Conservation (phyloP, 352 stramenopile species). For the Phytophthora meadii region DNA sequence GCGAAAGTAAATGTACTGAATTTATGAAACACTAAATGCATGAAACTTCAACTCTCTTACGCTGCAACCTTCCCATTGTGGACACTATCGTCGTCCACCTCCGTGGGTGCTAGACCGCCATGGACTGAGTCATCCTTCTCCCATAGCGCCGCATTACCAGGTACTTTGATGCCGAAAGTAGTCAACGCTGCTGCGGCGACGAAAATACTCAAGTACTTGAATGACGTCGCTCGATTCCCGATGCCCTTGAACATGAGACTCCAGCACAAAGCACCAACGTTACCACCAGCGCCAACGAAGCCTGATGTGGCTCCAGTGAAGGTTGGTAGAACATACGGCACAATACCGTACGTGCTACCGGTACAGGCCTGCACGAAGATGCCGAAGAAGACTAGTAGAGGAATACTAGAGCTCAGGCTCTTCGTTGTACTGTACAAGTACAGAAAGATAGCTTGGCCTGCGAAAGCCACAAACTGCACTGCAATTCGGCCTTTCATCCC, state of each 20-base stretch:
- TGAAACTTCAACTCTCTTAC: constrained; percentile 8
- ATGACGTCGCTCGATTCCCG: constrained; percentile 41
- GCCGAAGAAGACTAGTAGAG: constrained; percentile 88
- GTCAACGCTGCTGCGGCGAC: constrained; percentile 33
- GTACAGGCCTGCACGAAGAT: constrained; percentile 78
- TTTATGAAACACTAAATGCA: not conserved
- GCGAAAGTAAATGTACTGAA: no score
- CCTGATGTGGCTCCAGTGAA: constrained; percentile 57
- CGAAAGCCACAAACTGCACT: constrained; percentile 81
- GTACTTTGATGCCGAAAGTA: constrained; percentile 42
- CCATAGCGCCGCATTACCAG: constrained; percentile 27
- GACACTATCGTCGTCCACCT: constrained; percentile 45
- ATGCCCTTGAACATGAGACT: constrained; percentile 64
- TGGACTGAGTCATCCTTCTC: constrained; percentile 36
- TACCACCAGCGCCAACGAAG: constrained; percentile 62
- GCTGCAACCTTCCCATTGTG: constrained; percentile 18
- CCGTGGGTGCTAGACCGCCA: constrained; percentile 27
- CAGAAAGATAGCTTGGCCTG: constrained; percentile 78
- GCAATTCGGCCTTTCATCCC: constrained; percentile 90
- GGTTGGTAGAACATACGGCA: constrained; percentile 52
- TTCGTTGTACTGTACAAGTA: constrained; percentile 83
- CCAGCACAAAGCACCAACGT: constrained; percentile 59
- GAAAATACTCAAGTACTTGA: constrained; percentile 61
- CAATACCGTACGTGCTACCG: constrained; percentile 66
- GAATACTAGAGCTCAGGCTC: constrained; percentile 61